Evolutionary conservation across 257 asterid genomes (phyloP).

Genomic region (Ilex asprella): DNA sequence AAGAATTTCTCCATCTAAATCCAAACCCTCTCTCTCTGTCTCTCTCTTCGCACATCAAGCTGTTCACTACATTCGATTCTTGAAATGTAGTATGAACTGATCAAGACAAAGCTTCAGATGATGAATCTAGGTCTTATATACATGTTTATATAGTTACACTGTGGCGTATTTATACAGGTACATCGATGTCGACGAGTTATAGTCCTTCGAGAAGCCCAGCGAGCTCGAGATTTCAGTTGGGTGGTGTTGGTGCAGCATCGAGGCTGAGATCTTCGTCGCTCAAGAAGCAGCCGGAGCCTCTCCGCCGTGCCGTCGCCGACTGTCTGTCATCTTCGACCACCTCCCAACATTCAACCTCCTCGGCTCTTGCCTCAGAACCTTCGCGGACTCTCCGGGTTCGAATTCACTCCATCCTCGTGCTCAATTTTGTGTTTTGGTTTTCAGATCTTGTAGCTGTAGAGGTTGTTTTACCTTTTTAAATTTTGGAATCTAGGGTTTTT

Average conservation of each 20-base stretch:
- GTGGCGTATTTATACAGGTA: background rate
- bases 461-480: background rate
- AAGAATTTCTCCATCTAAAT: no score
- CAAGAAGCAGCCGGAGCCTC: slow-evolving; percentile 98
- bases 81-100: no score
- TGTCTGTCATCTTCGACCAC: slow-evolving; percentile 81
- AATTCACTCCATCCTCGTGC: slow-evolving; percentile 7
- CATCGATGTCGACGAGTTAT: slow-evolving; percentile 44
- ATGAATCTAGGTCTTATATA: no score
- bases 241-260: slow-evolving; percentile 41
- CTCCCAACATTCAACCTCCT: slow-evolving; percentile 40
- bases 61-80: no score
- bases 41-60: no score
- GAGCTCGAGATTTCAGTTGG: slow-evolving; percentile 71
- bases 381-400: slow-evolving; percentile 90
- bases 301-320: slow-evolving; percentile 94
- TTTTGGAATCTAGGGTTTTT: slow-evolving; percentile 13
- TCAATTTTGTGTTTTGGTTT: slow-evolving; percentile 15
- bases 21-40: no score
- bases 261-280: slow-evolving; percentile 85
- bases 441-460: slow-evolving; percentile 1
- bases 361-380: slow-evolving; percentile 49
- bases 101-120: no score
- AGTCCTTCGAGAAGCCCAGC: slow-evolving; percentile 77
- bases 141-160: no score